Conservation (phyloP, 2,329 filamentous ascomycete genomes). For the Sporothrix schenckii region DNA sequence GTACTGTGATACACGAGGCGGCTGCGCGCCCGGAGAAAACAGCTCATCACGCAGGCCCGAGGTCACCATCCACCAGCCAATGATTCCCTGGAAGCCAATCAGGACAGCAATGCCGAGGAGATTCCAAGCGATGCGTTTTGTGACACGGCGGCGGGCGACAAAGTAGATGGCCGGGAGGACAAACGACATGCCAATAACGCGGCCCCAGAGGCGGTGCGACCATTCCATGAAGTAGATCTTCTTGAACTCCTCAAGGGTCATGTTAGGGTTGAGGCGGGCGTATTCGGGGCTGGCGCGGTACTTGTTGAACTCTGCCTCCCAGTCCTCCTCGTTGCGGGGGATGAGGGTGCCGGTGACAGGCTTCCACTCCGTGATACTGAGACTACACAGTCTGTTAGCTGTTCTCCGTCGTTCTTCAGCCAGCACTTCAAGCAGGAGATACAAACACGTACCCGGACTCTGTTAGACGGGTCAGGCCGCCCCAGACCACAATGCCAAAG, state of each 20-base stretch:
- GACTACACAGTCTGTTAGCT: slow-evolving; percentile 36
- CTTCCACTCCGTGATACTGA: slow-evolving; percentile 98
- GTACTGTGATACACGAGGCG: slow-evolving; percentile 93
- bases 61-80: slow-evolving; percentile 99
- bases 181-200: slow-evolving; percentile 87
- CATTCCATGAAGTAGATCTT: slow-evolving; percentile 99
- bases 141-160: slow-evolving; percentile 76
- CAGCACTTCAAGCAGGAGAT: neutral
- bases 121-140: slow-evolving; percentile 73
- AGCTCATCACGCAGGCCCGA: slow-evolving; percentile 94
- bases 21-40: slow-evolving; percentile 86
- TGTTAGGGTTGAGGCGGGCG: slow-evolving; percentile 85
- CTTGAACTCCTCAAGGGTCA: slow-evolving; percentile 93
- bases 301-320: slow-evolving; percentile 90
- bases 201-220: slow-evolving; percentile 92
- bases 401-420: neutral
- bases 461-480: slow-evolving; percentile 88
- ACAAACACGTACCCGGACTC: slow-evolving; percentile 76
- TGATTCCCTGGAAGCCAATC: slow-evolving; percentile 91
- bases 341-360: slow-evolving; percentile 92
- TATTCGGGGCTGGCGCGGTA: slow-evolving; percentile 94
- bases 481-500: slow-evolving; percentile 95
- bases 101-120: slow-evolving; percentile 81
- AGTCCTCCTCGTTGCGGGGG: slow-evolving; percentile 75
- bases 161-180: slow-evolving; percentile 88